phyloP scores from a whole-genome alignment of 768 basidiomycete genomes.

The Mycena epipterygia region DNA sequence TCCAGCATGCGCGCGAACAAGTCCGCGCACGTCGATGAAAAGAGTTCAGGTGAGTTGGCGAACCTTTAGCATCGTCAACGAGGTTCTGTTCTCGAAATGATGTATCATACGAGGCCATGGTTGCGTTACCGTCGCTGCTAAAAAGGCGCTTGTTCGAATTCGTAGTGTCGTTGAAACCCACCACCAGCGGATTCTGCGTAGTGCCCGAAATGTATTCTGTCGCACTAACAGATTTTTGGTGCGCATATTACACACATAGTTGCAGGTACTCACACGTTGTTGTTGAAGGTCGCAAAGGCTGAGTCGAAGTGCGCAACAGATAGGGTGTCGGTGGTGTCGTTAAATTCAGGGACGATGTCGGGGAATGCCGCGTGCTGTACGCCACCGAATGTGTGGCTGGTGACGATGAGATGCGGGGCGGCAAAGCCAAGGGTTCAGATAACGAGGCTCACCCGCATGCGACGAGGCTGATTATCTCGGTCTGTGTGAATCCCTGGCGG shows the following conservation, averaged over 20 bases:
- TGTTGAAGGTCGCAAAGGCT: constrained; percentile 14
- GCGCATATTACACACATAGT: background rate
- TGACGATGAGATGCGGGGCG: background rate
- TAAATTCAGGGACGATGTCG: background rate
- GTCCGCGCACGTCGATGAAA: constrained; percentile 11
- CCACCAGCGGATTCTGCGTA: constrained; percentile 9
- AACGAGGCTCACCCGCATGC: constrained; percentile 14
- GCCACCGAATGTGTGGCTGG: constrained; percentile 8
- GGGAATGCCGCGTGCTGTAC: constrained; percentile 7
- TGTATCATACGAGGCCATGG: constrained; percentile 6
- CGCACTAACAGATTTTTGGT: background rate
- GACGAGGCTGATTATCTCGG: constrained; percentile 19
- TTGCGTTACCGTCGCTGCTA: constrained; percentile 12
- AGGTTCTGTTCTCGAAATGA: background rate
- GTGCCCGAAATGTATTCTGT: constrained; percentile 18
- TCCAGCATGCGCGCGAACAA: constrained; percentile 22
- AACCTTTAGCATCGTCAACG: constrained; percentile 1
- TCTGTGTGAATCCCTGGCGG: constrained; percentile 13
- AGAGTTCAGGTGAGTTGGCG: constrained; percentile 11
- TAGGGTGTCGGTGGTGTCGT: background rate
- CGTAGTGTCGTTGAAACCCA: constrained; percentile 19
- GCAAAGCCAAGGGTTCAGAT: too few species aligned
- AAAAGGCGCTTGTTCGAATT: too few species aligned
- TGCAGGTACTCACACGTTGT: constrained; percentile 10
- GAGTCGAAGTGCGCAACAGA: constrained; percentile 21